Evolutionary conservation across 164 flowering plant genomes (phyloP).

Genomic region (Magnolia sinica): DNA sequence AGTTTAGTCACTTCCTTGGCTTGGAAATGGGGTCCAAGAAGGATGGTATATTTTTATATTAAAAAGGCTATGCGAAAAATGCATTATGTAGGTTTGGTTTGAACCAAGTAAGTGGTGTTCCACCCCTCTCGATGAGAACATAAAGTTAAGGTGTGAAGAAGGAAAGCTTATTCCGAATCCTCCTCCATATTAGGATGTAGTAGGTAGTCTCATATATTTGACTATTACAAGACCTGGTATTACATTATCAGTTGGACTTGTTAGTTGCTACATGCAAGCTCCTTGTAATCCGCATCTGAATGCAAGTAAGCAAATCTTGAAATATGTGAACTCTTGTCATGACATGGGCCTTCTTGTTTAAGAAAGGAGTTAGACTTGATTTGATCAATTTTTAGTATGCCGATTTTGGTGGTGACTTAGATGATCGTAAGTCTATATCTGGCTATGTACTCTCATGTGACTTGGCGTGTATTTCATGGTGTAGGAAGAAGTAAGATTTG

Average conservation of each 20-base stretch:
- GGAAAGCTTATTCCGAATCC: not conserved
- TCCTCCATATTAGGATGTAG: not conserved
- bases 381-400: no score
- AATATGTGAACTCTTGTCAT: no score
- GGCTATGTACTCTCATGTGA: no score
- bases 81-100: not conserved
- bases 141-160: not conserved
- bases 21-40: conserved; percentile 9
- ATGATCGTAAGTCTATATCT: no score
- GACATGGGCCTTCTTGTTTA: no score
- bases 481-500: no score
- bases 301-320: not conserved
- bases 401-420: no score
- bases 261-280: not conserved
- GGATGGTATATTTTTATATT: conserved; percentile 10
- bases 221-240: not conserved
- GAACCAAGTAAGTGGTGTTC: not conserved
- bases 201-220: not conserved
- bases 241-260: not conserved
- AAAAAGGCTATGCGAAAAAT: conserved; percentile 8
- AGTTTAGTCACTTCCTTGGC: conserved; percentile 15
- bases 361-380: no score
- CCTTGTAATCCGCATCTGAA: not conserved
- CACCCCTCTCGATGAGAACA: not conserved
- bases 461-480: no score